phyloP scores from a whole-genome alignment of 2,329 filamentous ascomycete genomes.

The Alternaria sp. region DNA sequence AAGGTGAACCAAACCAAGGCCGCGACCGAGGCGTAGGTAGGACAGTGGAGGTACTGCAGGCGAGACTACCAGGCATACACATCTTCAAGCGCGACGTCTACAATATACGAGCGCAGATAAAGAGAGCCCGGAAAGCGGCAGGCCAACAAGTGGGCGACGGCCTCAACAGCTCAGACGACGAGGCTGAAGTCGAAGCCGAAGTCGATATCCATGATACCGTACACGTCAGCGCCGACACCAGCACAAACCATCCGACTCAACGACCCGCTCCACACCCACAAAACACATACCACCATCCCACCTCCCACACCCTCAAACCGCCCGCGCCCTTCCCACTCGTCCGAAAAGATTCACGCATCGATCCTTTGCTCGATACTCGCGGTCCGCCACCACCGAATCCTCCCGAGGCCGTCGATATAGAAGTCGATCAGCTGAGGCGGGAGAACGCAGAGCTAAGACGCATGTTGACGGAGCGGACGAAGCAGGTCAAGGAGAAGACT shows the following conservation, averaged over 20 bases:
- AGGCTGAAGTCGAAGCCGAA: conserved; percentile 7
- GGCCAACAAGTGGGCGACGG: conserved; percentile 35
- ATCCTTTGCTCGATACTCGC: conserved; percentile 27
- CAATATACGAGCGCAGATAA: conserved; percentile 45
- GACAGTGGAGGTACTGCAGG: conserved; percentile 40
- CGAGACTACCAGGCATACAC: conserved; percentile 38
- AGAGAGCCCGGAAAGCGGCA: conserved; percentile 37
- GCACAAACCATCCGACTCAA: background rate
- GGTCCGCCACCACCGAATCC: conserved; percentile 4
- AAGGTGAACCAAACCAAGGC: conserved; percentile 30
- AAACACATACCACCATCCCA: background rate
- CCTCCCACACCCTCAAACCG: background rate
- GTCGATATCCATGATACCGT: background rate
- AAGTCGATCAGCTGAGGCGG: conserved; percentile 28
- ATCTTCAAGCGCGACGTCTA: conserved; percentile 48
- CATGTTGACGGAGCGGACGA: conserved; percentile 26
- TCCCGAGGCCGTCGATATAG: background rate
- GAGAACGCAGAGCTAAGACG: conserved; percentile 32
- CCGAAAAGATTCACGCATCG: conserved; percentile 16
- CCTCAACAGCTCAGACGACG: conserved; percentile 23
- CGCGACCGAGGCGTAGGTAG: conserved; percentile 42
- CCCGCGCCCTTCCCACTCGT: background rate
- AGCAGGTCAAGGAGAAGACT: conserved; percentile 35
- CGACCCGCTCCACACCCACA: background rate
- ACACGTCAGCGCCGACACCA: background rate